These are phyloP conservation scores for Pseudonectria buxi DNA, from an alignment of 2,329 filamentous ascomycete genomes.

Conservation along the genomic window DNA sequence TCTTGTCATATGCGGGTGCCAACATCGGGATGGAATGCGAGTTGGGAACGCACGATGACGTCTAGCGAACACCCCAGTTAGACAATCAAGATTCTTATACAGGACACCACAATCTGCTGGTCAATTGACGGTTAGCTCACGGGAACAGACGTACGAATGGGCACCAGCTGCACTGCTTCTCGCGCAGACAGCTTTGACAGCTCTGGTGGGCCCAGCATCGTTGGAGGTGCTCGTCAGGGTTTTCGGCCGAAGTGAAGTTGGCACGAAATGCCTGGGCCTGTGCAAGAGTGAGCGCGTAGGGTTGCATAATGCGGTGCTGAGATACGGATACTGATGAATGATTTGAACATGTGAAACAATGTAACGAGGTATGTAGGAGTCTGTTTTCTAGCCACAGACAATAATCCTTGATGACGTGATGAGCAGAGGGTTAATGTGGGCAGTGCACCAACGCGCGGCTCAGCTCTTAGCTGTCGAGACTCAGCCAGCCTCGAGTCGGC, in stretches of 20 bases:
- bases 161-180: slow-evolving; percentile 44
- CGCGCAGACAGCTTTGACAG: slow-evolving; percentile 39
- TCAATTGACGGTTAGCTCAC: not conserved
- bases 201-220: slow-evolving; percentile 47
- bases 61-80: slow-evolving; percentile 25
- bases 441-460: too few relatives aligned
- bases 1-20: slow-evolving; percentile 42
- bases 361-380: too few relatives aligned
- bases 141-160: slow-evolving; percentile 37
- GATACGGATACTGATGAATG: too few relatives aligned
- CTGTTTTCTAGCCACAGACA: too few relatives aligned
- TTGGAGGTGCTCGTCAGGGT: slow-evolving; percentile 33
- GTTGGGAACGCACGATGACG: slow-evolving; percentile 50
- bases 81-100: too few relatives aligned
- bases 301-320: slow-evolving; percentile 7
- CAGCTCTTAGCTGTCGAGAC: too few relatives aligned
- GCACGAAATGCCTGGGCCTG: slow-evolving; percentile 12
- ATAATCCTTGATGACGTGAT: too few relatives aligned
- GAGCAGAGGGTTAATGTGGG: too few relatives aligned
- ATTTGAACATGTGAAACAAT: too few relatives aligned
- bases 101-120: too few relatives aligned
- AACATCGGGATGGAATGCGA: slow-evolving; percentile 37
- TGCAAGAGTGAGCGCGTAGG: slow-evolving; percentile 1
- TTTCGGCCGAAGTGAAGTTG: slow-evolving; percentile 26
- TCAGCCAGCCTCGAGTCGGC: too few relatives aligned